A percentile compares a stretch with the other conserved stretches of the same genome.
These are phyloP conservation scores for Melampsora americana DNA, from an alignment of 1,284 basidiomycete genomes.

Conservation along the genomic window DNA sequence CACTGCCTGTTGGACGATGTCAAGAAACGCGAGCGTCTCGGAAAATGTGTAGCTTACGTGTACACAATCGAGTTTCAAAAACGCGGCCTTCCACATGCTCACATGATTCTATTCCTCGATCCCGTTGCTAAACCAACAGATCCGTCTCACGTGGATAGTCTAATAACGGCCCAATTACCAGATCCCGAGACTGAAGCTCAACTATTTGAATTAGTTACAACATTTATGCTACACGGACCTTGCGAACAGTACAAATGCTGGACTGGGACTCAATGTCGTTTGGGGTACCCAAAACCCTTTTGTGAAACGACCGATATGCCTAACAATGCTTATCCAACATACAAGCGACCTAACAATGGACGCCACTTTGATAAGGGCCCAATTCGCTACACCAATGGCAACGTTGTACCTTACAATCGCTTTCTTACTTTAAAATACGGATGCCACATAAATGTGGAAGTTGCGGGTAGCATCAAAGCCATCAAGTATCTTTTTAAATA, in stretches of 20 bases:
- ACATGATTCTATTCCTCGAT: slow-evolving; percentile 57
- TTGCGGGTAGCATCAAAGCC: too few relatives aligned
- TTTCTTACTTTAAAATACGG: too few relatives aligned
- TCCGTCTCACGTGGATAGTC: slow-evolving; percentile 55
- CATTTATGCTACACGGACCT: slow-evolving; percentile 59
- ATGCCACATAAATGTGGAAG: too few relatives aligned
- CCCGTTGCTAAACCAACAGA: slow-evolving; percentile 51
- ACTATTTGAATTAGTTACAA: slow-evolving; percentile 49
- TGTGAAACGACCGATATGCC: too few relatives aligned
- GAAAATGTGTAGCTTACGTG: background rate
- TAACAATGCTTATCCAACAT: too few relatives aligned
- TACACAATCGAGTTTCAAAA: slow-evolving; percentile 35
- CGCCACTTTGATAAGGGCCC: too few relatives aligned
- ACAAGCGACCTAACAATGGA: too few relatives aligned
- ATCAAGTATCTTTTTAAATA: too few relatives aligned
- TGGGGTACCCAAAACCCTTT: too few relatives aligned
- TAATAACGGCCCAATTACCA: slow-evolving; percentile 58
- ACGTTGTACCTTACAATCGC: too few relatives aligned
- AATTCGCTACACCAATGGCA: too few relatives aligned
- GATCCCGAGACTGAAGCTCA: slow-evolving; percentile 48
- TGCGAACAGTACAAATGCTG: slow-evolving; percentile 51
- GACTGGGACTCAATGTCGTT: background rate
- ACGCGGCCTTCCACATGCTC: slow-evolving; percentile 46
- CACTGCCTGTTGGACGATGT: slow-evolving; percentile 53
- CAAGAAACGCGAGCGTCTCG: background rate